phyloP scores from a whole-genome alignment of 192 early-diverging fungal species.

The Coemansia sp. region DNA sequence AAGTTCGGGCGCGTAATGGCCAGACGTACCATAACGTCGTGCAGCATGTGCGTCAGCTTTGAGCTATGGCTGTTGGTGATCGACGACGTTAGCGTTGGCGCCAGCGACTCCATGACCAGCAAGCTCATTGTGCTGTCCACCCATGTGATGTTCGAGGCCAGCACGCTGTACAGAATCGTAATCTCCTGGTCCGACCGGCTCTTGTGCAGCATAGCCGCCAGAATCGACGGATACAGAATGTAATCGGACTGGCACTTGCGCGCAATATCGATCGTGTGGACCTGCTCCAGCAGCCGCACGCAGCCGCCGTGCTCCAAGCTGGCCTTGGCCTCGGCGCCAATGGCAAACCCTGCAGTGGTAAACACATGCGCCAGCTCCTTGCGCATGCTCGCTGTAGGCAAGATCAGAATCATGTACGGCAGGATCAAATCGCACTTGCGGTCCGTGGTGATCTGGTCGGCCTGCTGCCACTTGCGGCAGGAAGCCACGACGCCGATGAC shows the following conservation, averaged over 20 bases:
- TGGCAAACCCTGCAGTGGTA: conserved; percentile 25
- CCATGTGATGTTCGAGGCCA: conserved; percentile 51
- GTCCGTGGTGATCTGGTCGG: conserved; percentile 17
- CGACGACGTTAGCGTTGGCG: conserved; percentile 37
- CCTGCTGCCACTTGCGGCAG: conserved; percentile 56
- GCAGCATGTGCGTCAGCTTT: conserved; percentile 52
- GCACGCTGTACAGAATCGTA: conserved; percentile 46
- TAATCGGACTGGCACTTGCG: conserved; percentile 52
- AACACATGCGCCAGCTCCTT: conserved; percentile 60
- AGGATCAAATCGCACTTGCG: conserved; percentile 53
- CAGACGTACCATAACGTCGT: conserved; percentile 51
- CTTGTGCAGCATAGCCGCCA: conserved; percentile 52
- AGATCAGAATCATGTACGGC: conserved; percentile 77
- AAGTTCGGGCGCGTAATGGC: conserved; percentile 54
- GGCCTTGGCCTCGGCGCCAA: conserved; percentile 28
- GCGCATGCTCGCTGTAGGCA: conserved; percentile 77
- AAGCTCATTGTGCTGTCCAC: conserved; percentile 48
- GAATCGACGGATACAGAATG: conserved; percentile 50
- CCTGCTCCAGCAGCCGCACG: conserved; percentile 47
- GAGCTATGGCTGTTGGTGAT: conserved; percentile 44
- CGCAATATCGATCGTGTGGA: conserved; percentile 43
- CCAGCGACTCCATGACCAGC: conserved; percentile 52
- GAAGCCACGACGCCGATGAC: conserved; percentile 73
- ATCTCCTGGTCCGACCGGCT: conserved; percentile 50
- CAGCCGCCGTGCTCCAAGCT: conserved; percentile 49